A percentile compares a stretch with the other conserved stretches of the same genome.
Evolutionary conservation across 371 early-diverging fungal species (phyloP).

Genomic region (Rhizopus delemar): DNA sequence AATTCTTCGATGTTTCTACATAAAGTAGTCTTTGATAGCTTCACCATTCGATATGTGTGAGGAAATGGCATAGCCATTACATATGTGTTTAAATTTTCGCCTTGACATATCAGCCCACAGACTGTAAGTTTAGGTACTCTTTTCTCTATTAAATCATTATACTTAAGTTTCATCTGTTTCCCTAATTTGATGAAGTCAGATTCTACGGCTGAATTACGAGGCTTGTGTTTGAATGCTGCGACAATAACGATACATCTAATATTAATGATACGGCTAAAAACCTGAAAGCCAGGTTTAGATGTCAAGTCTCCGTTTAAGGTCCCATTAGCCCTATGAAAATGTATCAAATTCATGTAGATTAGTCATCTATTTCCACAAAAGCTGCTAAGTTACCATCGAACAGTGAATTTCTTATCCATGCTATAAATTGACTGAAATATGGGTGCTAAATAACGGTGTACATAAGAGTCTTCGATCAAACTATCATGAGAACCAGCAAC

Average conservation of each 20-base stretch:
- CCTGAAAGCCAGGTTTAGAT: constrained; percentile 14
- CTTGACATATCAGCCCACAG: constrained; percentile 15
- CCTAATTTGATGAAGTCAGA: constrained; percentile 20
- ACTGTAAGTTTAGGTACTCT: constrained; percentile 7
- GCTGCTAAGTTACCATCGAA: constrained; percentile 16
- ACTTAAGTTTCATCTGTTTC: constrained; percentile 22
- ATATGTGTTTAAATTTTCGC: constrained; percentile 11
- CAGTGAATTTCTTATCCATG: neutral
- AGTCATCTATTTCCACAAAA: constrained; percentile 12
- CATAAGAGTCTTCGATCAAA: constrained; percentile 18
- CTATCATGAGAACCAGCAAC: constrained; percentile 21
- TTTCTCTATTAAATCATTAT: constrained; percentile 13
- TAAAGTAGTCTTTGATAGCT: constrained; percentile 15
- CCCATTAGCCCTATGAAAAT: constrained; percentile 20
- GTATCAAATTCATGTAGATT: constrained; percentile 15
- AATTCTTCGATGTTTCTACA: constrained; percentile 22
- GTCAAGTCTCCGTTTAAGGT: constrained; percentile 9
- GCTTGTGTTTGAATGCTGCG: constrained; percentile 7
- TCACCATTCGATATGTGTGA: constrained; percentile 15
- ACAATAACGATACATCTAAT: constrained; percentile 15
- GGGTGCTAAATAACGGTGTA: constrained; percentile 14
- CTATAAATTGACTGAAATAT: constrained; percentile 11
- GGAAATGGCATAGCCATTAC: constrained; percentile 22
- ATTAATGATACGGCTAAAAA: constrained; percentile 15
- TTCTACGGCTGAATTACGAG: constrained; percentile 15